Percentiles rank a stretch among this genome's conserved stretches.
Conservation (phyloP, 345 rosid genomes). For the Melaleuca quinquenervia region DNA sequence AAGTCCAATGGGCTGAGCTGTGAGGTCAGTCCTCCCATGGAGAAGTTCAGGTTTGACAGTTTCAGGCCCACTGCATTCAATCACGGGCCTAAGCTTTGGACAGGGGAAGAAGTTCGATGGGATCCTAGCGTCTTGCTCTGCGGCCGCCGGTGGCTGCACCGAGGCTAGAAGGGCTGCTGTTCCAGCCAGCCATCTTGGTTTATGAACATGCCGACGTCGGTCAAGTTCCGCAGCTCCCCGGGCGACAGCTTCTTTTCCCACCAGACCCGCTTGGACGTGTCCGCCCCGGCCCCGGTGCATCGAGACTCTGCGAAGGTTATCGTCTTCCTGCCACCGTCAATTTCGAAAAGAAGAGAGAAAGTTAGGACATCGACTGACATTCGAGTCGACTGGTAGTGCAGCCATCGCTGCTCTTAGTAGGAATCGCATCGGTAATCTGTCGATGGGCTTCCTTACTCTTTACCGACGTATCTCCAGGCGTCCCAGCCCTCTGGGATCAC, state of each 20-base stretch:
- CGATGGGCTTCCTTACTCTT: background rate
- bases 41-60: background rate
- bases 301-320: constrained; percentile 25
- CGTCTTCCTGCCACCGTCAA: background rate
- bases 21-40: no score
- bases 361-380: no score
- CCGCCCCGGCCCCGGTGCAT: constrained; percentile 27
- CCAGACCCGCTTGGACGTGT: constrained; percentile 15
- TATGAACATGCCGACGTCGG: constrained; percentile 7
- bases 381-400: no score
- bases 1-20: no score
- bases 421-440: background rate
- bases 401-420: background rate
- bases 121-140: background rate
- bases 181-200: constrained; percentile 27
- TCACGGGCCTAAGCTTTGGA: background rate
- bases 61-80: background rate
- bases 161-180: constrained; percentile 10
- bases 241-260: constrained; percentile 20
- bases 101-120: background rate
- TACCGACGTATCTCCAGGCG: background rate
- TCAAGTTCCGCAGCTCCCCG: background rate
- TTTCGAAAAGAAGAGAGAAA: background rate
- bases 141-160: background rate
- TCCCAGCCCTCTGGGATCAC: background rate